Base-by-base conservation (phyloP, 495 filamentous ascomycete species). In the Penicillium flavigenum region DNA sequence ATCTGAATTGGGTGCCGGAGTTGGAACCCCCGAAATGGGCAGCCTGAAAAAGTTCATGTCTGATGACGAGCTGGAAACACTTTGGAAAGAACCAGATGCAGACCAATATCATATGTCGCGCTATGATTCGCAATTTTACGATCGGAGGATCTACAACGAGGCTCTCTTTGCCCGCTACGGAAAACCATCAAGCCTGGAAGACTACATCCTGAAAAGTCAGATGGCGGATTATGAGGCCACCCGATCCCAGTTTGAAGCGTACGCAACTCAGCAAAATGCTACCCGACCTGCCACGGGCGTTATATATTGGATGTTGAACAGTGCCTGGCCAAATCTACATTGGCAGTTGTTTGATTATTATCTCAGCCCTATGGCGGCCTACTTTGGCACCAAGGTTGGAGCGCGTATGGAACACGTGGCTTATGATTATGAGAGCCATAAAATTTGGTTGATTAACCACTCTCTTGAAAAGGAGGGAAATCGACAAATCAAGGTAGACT, bases 301-400 rank as follows among this genome's bases (percentile, higher is more conserved):
- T 2, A 79, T 88, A 6, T 88, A 88, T 68, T 87, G 86, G 86
- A 88, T 87, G 86, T 59, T 86, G 58, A 87, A 85, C 56, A 79
- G 79, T 47, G 85, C 84, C 0, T 87, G 84, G 79, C 85, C 86
- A 10, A 81, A 75, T 43, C 70, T 87, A 38, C 85, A 87, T 63
- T 88, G 86, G 85, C 82, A 84, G 54, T 61, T 87, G 2, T 85
- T 86, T 65, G 85, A 87, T 58, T 86, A 84, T 56, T 87, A 87
- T 58, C 68, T 86, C 26, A 76, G 72, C 20, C 79, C 84, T 0
- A 79, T 77, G 5, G 85, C 81, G 0, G 72, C 79, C 2, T 87
- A 83, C 54, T 87, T 83, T 47, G 86, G 86, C 0, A 75, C 80
- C 4, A 86, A 86, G 60, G 64, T 75, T 0, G 83, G 78, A 2